Conservation (phyloP, 1,284 basidiomycete species). For the Sphagnurus paluster region DNA sequence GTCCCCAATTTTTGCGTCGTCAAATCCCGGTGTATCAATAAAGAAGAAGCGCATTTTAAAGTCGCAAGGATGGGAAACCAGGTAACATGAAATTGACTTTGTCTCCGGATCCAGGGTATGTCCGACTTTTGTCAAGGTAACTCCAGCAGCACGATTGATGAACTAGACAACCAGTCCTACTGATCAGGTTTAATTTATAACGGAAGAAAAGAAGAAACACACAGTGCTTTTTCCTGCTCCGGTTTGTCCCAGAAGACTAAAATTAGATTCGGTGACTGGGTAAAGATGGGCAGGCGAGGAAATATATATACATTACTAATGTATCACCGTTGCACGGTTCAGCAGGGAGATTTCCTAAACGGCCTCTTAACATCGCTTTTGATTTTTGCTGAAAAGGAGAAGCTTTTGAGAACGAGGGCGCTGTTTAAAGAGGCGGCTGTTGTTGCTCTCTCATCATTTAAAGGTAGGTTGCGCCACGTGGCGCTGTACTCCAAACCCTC, state of each 20-base stretch:
- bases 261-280: too few relatives aligned
- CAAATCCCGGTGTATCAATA: background rate
- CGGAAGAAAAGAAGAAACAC: background rate
- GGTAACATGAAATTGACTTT: background rate
- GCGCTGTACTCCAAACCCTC: too few relatives aligned
- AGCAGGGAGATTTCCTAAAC: too few relatives aligned
- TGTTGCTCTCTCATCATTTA: too few relatives aligned
- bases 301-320: too few relatives aligned
- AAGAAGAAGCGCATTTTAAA: background rate
- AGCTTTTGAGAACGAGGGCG: too few relatives aligned
- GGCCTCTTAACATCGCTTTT: too few relatives aligned
- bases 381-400: too few relatives aligned
- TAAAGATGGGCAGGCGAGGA: too few relatives aligned
- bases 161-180: background rate
- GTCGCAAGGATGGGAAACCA: background rate
- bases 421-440: too few relatives aligned
- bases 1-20: background rate
- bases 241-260: background rate
- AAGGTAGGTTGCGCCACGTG: too few relatives aligned
- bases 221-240: constrained; percentile 1
- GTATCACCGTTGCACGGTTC: too few relatives aligned
- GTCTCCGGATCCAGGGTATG: background rate
- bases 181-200: background rate
- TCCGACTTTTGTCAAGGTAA: background rate
- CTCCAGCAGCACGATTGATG: background rate